These are phyloP conservation scores for Pleurotus platypus DNA, from an alignment of 768 basidiomycete genomes.

Conservation along the genomic window DNA sequence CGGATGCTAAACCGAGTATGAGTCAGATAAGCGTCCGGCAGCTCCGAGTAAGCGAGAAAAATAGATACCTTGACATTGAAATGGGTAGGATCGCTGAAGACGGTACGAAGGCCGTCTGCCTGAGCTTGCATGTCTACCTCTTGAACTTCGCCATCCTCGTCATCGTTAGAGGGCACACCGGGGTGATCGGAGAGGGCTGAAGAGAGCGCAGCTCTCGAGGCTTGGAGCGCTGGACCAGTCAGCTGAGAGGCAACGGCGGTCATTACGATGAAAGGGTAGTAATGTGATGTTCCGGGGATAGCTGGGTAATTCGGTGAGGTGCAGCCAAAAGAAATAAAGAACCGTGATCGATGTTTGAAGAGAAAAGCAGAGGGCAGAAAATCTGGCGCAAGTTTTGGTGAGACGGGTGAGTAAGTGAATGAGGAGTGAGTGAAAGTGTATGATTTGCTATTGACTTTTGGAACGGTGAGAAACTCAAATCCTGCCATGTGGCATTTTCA, in stretches of 20 bases:
- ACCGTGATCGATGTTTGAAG: neutral
- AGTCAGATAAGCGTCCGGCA: too few species aligned
- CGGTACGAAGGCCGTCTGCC: slow-evolving; percentile 81
- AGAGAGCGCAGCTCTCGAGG: slow-evolving; percentile 74
- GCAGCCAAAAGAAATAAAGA: neutral
- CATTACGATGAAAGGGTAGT: slow-evolving; percentile 17
- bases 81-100: slow-evolving; percentile 88
- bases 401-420: slow-evolving; percentile 1
- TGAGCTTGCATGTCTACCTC: slow-evolving; percentile 84
- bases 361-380: neutral
- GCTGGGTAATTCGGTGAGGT: neutral
- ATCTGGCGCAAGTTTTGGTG: neutral
- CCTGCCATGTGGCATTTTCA: neutral
- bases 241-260: slow-evolving; percentile 47
- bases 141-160: slow-evolving; percentile 82
- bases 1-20: slow-evolving; percentile 61
- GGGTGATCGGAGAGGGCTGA: slow-evolving; percentile 66
- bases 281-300: neutral
- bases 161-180: slow-evolving; percentile 20
- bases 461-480: neutral
- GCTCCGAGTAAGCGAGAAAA: neutral
- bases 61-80: slow-evolving; percentile 91
- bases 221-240: slow-evolving; percentile 65
- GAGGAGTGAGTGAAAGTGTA: neutral
- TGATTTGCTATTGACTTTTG: neutral